Percentiles rank a stretch among this genome's conserved stretches.
Conservation (phyloP, 495 filamentous ascomycete species). For the Aspergillus heteromorphus region DNA sequence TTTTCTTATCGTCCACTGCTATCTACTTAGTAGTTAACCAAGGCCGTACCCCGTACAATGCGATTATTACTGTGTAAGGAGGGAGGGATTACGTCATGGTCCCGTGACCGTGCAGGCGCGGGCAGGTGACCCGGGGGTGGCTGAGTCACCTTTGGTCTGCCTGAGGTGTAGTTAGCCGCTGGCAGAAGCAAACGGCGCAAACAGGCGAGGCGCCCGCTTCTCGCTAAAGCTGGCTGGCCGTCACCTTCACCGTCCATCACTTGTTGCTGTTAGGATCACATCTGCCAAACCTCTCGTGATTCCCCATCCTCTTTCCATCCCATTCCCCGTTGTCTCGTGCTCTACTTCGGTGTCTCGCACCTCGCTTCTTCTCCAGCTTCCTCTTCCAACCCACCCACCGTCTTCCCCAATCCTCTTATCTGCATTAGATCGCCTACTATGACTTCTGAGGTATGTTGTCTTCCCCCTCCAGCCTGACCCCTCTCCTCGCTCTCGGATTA, state of each 20-base stretch:
- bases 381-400: constrained; percentile 7
- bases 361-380: constrained; percentile 5
- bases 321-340: constrained; percentile 6
- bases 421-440: constrained; percentile 24
- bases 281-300: constrained; percentile 20
- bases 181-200: constrained; percentile 19
- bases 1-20: neutral
- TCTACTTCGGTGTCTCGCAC: constrained; percentile 5
- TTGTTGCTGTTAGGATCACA: constrained; percentile 27
- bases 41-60: neutral
- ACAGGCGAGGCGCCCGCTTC: constrained; percentile 17
- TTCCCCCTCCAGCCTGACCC: constrained; percentile 25
- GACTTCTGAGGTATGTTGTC: constrained; percentile 46
- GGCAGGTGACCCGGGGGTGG: neutral
- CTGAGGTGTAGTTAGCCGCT: constrained; percentile 18
- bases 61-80: neutral
- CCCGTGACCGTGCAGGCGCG: neutral
- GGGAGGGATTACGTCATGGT: neutral
- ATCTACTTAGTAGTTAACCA: neutral
- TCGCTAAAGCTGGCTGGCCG: constrained; percentile 24
- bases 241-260: constrained; percentile 26
- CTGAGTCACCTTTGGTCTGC: constrained; percentile 1
- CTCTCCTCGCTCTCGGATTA: constrained; percentile 32
- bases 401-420: constrained; percentile 3
- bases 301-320: constrained; percentile 12